Evolutionary conservation across 441 rosid genomes (phyloP).

Genomic region (Theobroma grandiflorum): DNA sequence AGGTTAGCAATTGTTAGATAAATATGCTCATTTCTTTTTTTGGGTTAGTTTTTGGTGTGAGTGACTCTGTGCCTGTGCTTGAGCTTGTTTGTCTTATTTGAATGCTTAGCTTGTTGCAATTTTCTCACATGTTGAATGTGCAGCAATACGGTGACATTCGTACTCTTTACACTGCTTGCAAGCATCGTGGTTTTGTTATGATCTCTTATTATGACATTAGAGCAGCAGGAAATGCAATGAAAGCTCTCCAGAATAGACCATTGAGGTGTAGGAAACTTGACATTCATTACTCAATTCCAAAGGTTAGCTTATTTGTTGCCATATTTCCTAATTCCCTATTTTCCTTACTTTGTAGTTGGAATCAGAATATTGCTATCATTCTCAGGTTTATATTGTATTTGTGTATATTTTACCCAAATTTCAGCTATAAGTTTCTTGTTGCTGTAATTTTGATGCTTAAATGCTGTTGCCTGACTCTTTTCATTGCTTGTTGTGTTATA

Average conservation of each 20-base stretch:
- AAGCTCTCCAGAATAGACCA: conserved; percentile 56
- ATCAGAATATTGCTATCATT: conserved; percentile 11
- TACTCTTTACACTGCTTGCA: conserved; percentile 56
- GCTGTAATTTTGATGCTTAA: not conserved
- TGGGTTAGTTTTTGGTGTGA: not conserved
- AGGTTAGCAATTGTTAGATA: conserved; percentile 43
- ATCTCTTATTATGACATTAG: conserved; percentile 70
- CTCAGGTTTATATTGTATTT: not conserved
- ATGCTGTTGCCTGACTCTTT: conserved; percentile 1
- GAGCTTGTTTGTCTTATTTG: not conserved
- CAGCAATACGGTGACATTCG: conserved; percentile 71
- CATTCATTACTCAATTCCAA: conserved; percentile 60
- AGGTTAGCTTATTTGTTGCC: conserved; percentile 43
- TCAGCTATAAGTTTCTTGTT: not conserved
- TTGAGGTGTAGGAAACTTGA: conserved; percentile 61
- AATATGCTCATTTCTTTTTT: conserved; percentile 14
- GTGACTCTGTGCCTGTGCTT: not conserved
- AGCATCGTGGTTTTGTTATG: conserved; percentile 62
- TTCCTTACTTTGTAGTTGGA: not conserved
- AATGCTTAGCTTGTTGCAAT: not conserved
- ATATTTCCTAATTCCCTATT: not conserved
- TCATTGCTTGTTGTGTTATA: conserved; percentile 5
- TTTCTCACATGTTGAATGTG: conserved; percentile 14
- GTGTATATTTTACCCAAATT: not conserved
- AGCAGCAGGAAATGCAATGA: conserved; percentile 64